A percentile compares a stretch with the other conserved stretches of the same genome.
phyloP scores from a whole-genome alignment of 1,284 basidiomycete genomes.

The Pseudozyma sp. region DNA sequence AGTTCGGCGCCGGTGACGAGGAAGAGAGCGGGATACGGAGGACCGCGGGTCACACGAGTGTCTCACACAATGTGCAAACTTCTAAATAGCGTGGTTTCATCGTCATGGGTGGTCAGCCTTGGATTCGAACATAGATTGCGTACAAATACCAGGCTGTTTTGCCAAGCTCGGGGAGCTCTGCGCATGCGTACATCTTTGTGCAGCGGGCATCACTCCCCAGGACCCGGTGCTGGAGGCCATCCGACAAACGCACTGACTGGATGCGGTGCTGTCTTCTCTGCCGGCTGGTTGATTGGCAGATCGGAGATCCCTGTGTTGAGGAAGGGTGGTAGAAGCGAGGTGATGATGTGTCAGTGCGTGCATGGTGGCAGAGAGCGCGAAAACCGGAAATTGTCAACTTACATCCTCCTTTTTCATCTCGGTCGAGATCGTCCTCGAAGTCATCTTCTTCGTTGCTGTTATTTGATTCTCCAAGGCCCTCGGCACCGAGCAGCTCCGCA shows the following conservation, averaged over 20 bases:
- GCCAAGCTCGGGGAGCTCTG: not conserved
- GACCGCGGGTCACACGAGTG: no score
- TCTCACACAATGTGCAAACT: no score
- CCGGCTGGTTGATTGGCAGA: conserved; percentile 48
- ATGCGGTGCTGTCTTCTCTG: conserved; percentile 46
- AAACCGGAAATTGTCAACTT: conserved; percentile 6
- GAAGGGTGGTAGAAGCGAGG: not conserved
- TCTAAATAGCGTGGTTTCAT: no score
- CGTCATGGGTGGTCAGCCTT: no score
- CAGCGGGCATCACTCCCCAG: conserved; percentile 7
- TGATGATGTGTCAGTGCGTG: conserved; percentile 4
- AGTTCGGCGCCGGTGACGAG: no score
- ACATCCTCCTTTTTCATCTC: conserved; percentile 39
- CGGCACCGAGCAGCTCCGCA: conserved; percentile 37
- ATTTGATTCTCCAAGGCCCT: conserved; percentile 26
- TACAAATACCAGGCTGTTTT: not conserved
- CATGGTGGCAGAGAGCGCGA: not conserved
- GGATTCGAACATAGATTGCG: no score
- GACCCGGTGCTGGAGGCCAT: conserved; percentile 30
- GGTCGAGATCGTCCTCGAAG: conserved; percentile 30
- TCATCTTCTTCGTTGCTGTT: conserved; percentile 45
- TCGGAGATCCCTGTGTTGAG: conserved; percentile 40
- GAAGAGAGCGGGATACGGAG: no score
- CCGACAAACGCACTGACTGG: conserved; percentile 47
- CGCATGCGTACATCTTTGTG: not conserved